These are phyloP conservation scores for Thraustochytrium striatum DNA, from an alignment of 352 stramenopile genomes.

Conservation along the genomic window DNA sequence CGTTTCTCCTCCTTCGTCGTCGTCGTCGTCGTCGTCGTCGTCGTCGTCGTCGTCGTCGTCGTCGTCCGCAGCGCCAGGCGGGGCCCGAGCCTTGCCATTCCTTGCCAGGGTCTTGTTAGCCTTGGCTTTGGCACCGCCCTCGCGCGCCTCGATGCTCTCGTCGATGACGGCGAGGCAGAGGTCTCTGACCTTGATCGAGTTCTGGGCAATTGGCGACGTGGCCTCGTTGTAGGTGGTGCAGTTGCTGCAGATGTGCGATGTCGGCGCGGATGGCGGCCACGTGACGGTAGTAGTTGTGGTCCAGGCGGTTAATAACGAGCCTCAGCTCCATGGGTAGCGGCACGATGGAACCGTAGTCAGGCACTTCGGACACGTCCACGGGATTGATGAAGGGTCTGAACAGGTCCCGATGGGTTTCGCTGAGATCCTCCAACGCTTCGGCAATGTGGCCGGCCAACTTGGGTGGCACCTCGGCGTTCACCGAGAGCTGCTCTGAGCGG, in stretches of 20 bases:
- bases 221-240: slow-evolving; percentile 77
- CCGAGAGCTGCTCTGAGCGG: not conserved
- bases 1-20: no score
- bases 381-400: slow-evolving; percentile 64
- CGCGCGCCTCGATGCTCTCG: not conserved
- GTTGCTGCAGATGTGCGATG: slow-evolving; percentile 65
- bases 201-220: slow-evolving; percentile 71
- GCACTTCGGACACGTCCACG: slow-evolving; percentile 64
- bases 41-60: not conserved
- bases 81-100: not conserved
- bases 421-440: not conserved
- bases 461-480: not conserved
- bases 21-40: not conserved
- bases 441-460: not conserved
- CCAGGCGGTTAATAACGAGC: slow-evolving; percentile 68
- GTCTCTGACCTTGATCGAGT: slow-evolving; percentile 59
- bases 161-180: slow-evolving; percentile 61
- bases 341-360: slow-evolving; percentile 72
- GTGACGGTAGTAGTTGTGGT: slow-evolving; percentile 70
- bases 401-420: not conserved
- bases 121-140: not conserved
- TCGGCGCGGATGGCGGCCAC: slow-evolving; percentile 72
- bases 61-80: not conserved
- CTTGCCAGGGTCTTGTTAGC: not conserved
- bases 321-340: slow-evolving; percentile 75